Evolutionary conservation across 371 early-diverging fungal genomes (phyloP).

Genomic region (Dichotomocladium elegans): DNA sequence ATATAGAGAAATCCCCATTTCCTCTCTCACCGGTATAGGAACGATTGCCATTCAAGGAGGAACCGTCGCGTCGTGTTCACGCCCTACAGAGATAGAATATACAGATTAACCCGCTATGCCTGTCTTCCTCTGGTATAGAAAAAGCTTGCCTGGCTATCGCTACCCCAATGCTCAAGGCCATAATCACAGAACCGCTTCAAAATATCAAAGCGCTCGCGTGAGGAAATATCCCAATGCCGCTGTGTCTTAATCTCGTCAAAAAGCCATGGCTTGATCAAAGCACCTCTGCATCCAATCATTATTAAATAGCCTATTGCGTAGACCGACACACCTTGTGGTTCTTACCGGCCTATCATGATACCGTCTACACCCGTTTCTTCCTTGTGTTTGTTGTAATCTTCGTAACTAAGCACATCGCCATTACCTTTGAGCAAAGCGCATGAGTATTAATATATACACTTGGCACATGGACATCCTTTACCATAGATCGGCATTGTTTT

Average conservation of each 20-base stretch:
- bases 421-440: constrained; percentile 52
- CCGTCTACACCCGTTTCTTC: constrained; percentile 72
- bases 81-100: constrained; percentile 43
- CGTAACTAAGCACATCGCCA: constrained; percentile 87
- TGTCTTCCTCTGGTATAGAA: neutral
- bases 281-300: constrained; percentile 35
- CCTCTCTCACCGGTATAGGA: constrained; percentile 63
- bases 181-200: constrained; percentile 76
- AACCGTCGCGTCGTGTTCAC: constrained; percentile 84
- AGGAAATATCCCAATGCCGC: constrained; percentile 88
- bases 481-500: constrained; percentile 58
- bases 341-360: constrained; percentile 81
- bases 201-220: constrained; percentile 89
- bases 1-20: too few species aligned
- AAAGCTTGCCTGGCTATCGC: constrained; percentile 62
- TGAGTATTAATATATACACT: neutral
- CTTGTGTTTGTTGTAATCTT: constrained; percentile 77
- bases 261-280: constrained; percentile 96
- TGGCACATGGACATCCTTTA: too few species aligned
- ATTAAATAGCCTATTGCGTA: neutral
- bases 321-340: neutral
- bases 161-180: constrained; percentile 95
- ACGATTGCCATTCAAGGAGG: constrained; percentile 93
- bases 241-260: constrained; percentile 91
- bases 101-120: too few species aligned